Percentiles rank a stretch among this genome's conserved stretches.
Evolutionary conservation across 176 grass and related monocot species (phyloP).

Genomic region (Bromus sterilis): DNA sequence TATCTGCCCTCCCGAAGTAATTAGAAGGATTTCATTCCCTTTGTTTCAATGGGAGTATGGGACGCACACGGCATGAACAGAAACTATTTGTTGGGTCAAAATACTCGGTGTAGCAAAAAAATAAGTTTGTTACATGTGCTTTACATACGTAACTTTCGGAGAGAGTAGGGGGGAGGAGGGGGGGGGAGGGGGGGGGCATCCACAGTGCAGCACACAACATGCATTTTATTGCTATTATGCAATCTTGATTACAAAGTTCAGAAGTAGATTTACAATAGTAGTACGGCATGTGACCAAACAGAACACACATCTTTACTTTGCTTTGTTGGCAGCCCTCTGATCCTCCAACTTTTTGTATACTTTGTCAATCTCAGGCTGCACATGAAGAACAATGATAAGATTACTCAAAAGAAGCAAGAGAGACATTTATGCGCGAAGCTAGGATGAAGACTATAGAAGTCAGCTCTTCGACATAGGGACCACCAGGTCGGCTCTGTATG

Average conservation of each 20-base stretch:
- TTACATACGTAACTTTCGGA: not conserved
- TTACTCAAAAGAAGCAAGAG: conserved; percentile 5
- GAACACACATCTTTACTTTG: conserved; percentile 25
- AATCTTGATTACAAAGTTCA: conserved; percentile 23
- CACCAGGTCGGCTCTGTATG: not conserved
- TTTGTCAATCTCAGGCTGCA: conserved; percentile 64
- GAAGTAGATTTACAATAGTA: conserved; percentile 26
- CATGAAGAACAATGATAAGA: not conserved
- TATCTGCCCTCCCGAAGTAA: not conserved
- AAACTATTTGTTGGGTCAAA: not conserved
- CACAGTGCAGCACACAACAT: not conserved
- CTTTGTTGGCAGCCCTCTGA: conserved; percentile 22
- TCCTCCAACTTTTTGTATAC: conserved; percentile 55
- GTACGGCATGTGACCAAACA: not conserved
- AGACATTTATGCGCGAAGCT: not conserved
- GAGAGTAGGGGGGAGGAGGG: not conserved
- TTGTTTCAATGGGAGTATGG: not conserved
- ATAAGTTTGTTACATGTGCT: not conserved
- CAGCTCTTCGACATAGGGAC: not conserved
- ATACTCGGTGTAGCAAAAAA: not conserved
- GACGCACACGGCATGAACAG: not conserved
- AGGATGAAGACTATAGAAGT: not conserved
- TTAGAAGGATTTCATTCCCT: not conserved
- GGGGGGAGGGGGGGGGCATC: not conserved
- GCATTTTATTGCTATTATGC: conserved; percentile 42